Conservation (phyloP, 2,329 filamentous ascomycete species). For the Fusarium sarcochroum region DNA sequence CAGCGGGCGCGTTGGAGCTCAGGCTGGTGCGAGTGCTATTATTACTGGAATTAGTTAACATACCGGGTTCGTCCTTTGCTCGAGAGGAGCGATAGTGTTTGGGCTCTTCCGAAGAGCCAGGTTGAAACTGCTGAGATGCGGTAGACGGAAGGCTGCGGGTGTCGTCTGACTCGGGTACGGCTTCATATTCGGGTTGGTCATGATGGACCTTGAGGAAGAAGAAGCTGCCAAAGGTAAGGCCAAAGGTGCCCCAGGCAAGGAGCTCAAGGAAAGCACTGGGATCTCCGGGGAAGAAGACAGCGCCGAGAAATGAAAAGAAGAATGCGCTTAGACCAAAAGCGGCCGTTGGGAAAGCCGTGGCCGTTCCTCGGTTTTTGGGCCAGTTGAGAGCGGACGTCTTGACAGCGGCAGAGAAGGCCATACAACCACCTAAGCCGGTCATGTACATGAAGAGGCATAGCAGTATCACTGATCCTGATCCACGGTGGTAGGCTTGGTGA, state of each 20-base stretch:
- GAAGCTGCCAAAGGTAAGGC: slow-evolving; percentile 81
- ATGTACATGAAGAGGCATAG: slow-evolving; percentile 89
- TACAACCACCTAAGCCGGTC: slow-evolving; percentile 89
- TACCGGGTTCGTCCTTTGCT: slow-evolving; percentile 74
- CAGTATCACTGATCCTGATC: slow-evolving; percentile 68
- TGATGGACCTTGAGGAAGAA: slow-evolving; percentile 87
- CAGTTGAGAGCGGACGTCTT: slow-evolving; percentile 92
- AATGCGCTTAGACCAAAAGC: slow-evolving; percentile 96
- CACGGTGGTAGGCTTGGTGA: slow-evolving; percentile 81
- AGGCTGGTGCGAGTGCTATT: slow-evolving; percentile 51
- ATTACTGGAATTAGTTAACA: slow-evolving; percentile 58
- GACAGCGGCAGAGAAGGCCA: slow-evolving; percentile 89
- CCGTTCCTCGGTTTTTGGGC: slow-evolving; percentile 90
- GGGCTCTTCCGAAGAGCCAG: slow-evolving; percentile 59
- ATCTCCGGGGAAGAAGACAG: slow-evolving; percentile 84
- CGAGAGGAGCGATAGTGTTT: slow-evolving; percentile 57
- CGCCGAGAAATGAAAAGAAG: slow-evolving; percentile 89
- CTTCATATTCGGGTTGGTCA: slow-evolving; percentile 67
- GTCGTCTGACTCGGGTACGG: slow-evolving; percentile 60
- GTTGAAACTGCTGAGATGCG: slow-evolving; percentile 56
- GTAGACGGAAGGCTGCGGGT: slow-evolving; percentile 27
- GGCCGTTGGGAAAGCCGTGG: slow-evolving; percentile 92
- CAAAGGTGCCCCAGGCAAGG: slow-evolving; percentile 83
- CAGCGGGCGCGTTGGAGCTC: slow-evolving; percentile 39
- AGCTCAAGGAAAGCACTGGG: slow-evolving; percentile 86